Base-by-base conservation (phyloP, 83 land plant species). In the Picea abies region DNA sequence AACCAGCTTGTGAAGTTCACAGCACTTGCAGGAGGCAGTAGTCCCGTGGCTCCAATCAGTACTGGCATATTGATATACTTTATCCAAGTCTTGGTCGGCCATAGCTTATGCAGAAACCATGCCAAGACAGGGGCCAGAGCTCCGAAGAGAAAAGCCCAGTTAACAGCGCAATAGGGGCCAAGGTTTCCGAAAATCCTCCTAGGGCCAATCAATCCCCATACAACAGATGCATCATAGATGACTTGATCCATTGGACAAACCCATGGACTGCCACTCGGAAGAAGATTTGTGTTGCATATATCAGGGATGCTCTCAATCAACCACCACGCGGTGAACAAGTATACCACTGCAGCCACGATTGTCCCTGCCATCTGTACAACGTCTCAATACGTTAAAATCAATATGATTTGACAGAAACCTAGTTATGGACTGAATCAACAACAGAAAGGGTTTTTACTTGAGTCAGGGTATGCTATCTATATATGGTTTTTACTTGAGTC, bases 1-100 rank as follows among this genome's bases (percentile, higher is more conserved):
- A 90, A 79, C 97, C 97, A 93, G 60, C 87, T 87, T 11, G 84
- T 91, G 84, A 81, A 93, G 84, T 95, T 95, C 25, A 95, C 94
- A 0, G 97, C 83, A 14, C 83, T 81, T 6, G 95, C 97, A 11
- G 97, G 97, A 1, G 97, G 97, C 92, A 95, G 89, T 70, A 68
- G 76, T 1, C 85, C 83, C 4, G 92, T 85, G 16, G 94, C 87
- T 5, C 92, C 94, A 11, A 95, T 82, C 37, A 95, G 71, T 3
- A 95, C 85, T 0, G 98, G 98, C 91, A 93, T 88, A 29, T 29
- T 29, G 29, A 29, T 29, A 29, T 29, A 29, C 29, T 29, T 29
- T 29, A 29, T 29, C 29, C 29, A 29, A 29, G 29, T 29, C 29
- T 29, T 29, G 29, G 29, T 29, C 29, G 29, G 29, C 29, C 29